phyloP scores from a whole-genome alignment of 805 yeast species.

The Kodamaea kaohsiungensis region DNA sequence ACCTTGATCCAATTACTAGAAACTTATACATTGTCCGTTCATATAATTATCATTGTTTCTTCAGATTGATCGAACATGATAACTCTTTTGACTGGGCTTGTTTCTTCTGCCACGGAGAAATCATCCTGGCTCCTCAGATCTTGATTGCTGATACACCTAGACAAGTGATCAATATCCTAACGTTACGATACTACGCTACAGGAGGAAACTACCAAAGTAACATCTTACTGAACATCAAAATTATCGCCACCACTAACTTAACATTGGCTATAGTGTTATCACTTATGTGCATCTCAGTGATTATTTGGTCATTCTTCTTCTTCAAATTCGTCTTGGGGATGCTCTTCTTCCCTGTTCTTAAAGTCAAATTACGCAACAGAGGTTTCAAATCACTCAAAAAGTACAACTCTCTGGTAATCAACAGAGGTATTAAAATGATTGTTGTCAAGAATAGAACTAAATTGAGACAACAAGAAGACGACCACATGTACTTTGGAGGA shows the following conservation, averaged over 20 bases:
- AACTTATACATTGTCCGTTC: conserved; percentile 53
- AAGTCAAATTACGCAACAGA: conserved; percentile 39
- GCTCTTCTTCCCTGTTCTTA: conserved; percentile 52
- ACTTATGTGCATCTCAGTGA: conserved; percentile 73
- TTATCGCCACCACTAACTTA: conserved; percentile 60
- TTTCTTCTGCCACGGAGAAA: conserved; percentile 62
- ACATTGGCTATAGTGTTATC: conserved; percentile 71
- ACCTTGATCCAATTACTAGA: conserved; percentile 65
- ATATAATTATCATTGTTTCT: conserved; percentile 72
- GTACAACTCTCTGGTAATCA: conserved; percentile 61
- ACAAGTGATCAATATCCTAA: conserved; percentile 79
- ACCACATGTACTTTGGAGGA: conserved; percentile 3
- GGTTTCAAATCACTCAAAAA: conserved; percentile 52
- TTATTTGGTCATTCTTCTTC: conserved; percentile 72
- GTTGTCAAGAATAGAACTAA: conserved; percentile 34
- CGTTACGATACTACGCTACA: conserved; percentile 55
- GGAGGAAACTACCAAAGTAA: conserved; percentile 43
- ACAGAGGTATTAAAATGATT: conserved; percentile 54
- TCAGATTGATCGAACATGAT: conserved; percentile 64
- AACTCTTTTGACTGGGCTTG: conserved; percentile 66
- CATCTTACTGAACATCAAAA: conserved; percentile 47
- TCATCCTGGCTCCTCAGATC: conserved; percentile 61
- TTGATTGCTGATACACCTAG: conserved; percentile 84
- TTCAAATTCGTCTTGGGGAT: conserved; percentile 56
- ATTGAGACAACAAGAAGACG: conserved; percentile 4